Base-by-base conservation (phyloP, 2,329 filamentous ascomycete genomes). In the Nemania bipapillata region DNA sequence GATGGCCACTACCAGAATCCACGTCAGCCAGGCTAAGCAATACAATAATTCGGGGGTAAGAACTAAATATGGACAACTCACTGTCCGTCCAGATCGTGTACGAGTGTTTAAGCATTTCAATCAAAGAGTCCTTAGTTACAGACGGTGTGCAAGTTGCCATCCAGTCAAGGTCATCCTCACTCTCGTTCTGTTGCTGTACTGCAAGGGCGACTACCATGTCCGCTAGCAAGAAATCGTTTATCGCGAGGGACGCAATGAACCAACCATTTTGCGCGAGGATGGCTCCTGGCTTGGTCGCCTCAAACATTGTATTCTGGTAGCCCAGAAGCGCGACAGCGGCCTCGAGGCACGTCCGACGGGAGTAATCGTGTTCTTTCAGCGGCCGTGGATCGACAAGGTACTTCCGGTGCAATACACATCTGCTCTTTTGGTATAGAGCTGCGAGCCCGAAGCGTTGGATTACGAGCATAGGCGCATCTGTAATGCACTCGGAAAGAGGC, bases 211-310 rank as follows among this genome's bases (percentile, higher is more conserved):
- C 74, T 15, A 90, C 83, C 83, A 89, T 88, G 63, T 86, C 84
- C 0, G 88, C 87, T 2, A 90, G 82, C 59, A 91, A 79, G 58
- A 87, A 90, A 74, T 91, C 88, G 58, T 89, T 87, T 59, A 87
- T 83, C 11, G 85, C 83, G 3, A 90, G 78, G 0, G 86, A 86
- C 2, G 84, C 85, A 22, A 89, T 76, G 72, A 89, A 89, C 85
- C 87, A 89, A 4, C 83, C 82, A 42, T 86, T 83, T 32, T 82
- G 79, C 68, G 81, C 80, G 15, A 91, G 77, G 28, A 86, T 79
- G 5, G 85, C 85, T 0, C 87, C 87, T 0, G 87, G 86, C 64
- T 83, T 82, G 2, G 80, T 82, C 0, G 83, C 84, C 57, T 85
- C 79, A 75, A 83, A 83, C 50, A 87, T 83, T 32, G 77, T 75